Evolutionary conservation across 2,329 filamentous ascomycete species (phyloP).

Genomic region (Tolypocladium endophyticum): DNA sequence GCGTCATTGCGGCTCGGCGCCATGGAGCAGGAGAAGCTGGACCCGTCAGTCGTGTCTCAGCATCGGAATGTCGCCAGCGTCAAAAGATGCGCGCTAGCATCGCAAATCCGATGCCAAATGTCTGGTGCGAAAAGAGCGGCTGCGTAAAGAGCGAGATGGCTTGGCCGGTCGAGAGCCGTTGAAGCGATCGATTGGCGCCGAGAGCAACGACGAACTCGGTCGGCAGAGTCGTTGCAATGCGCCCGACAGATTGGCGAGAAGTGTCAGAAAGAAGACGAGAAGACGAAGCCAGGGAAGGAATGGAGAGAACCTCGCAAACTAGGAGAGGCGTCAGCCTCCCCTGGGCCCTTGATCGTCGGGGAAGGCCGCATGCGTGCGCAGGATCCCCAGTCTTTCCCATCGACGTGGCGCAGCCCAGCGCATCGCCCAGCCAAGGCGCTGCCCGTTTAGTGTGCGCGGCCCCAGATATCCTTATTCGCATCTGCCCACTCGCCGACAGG

Average conservation of each 20-base stretch:
- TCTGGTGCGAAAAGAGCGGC: neutral
- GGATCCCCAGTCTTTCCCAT: neutral
- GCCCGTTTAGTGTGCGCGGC: neutral
- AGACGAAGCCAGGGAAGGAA: neutral
- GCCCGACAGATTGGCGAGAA: neutral
- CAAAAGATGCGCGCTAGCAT: neutral
- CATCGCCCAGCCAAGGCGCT: neutral
- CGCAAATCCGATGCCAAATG: neutral
- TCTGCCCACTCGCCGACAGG: neutral
- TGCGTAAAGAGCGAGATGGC: neutral
- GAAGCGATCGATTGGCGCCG: neutral
- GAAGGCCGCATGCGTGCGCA: neutral
- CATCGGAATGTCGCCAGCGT: constrained; percentile 11
- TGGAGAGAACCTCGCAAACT: neutral
- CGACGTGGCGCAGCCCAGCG: neutral
- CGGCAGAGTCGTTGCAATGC: neutral
- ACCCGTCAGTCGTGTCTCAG: constrained; percentile 5
- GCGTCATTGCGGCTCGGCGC: constrained; percentile 14
- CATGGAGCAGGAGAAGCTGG: constrained; percentile 11
- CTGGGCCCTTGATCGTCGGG: neutral
- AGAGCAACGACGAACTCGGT: neutral
- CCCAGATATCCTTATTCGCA: neutral
- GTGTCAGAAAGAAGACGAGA: neutral
- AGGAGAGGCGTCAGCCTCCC: neutral
- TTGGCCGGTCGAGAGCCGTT: neutral